phyloP scores from a whole-genome alignment of 1,284 basidiomycete species.

The Trametes hirsuta region DNA sequence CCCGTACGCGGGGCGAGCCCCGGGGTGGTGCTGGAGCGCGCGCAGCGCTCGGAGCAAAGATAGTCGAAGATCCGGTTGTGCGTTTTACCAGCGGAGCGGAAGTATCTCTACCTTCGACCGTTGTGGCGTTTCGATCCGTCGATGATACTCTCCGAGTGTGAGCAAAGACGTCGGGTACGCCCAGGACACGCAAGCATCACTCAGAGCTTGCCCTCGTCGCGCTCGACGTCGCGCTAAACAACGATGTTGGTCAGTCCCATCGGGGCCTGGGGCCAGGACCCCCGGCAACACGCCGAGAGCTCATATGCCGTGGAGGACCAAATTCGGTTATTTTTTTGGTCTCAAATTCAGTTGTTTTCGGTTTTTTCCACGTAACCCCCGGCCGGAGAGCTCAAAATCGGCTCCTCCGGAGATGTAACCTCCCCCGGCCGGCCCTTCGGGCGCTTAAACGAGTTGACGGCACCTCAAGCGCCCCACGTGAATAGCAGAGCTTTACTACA shows the following conservation, averaged over 20 bases:
- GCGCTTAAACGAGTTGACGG: too few species aligned
- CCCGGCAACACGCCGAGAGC: too few species aligned
- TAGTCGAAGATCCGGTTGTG: constrained; percentile 7
- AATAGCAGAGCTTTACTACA: too few species aligned
- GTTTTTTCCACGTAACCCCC: too few species aligned
- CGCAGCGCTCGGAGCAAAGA: constrained; percentile 9
- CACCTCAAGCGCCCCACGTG: too few species aligned
- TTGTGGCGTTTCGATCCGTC: constrained; percentile 2
- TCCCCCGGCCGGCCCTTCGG: too few species aligned
- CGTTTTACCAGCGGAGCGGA: background rate
- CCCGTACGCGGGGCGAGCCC: background rate
- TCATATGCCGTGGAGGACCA: too few species aligned
- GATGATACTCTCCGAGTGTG: background rate
- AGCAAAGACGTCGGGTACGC: background rate
- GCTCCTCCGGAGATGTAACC: too few species aligned
- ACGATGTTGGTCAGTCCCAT: background rate
- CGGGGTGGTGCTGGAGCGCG: background rate
- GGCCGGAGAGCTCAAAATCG: too few species aligned
- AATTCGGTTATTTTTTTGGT: too few species aligned
- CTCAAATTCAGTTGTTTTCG: too few species aligned
- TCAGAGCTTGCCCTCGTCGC: background rate
- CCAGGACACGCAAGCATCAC: background rate
- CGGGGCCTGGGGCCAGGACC: background rate
- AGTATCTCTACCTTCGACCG: background rate
- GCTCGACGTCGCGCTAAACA: background rate